Conservation (phyloP, 352 stramenopile genomes). For the Phytophthora aleatoria region DNA sequence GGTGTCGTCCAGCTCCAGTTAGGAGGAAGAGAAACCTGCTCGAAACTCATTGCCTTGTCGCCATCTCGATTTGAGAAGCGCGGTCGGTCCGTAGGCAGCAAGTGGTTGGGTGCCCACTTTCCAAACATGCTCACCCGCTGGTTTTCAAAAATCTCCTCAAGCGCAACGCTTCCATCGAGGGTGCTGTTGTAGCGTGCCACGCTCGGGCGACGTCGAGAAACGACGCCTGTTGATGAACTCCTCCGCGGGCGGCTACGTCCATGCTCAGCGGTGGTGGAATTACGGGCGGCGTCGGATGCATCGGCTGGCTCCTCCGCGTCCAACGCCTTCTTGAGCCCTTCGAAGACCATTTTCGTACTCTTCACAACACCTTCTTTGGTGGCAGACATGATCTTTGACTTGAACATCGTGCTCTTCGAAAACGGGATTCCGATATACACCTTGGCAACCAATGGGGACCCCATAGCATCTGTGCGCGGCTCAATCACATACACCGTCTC, state of each 20-base stretch:
- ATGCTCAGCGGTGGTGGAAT: constrained; percentile 5
- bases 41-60: constrained; percentile 81
- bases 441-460: constrained; percentile 42
- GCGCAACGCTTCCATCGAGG: constrained; percentile 69
- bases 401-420: constrained; percentile 86
- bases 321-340: constrained; percentile 53
- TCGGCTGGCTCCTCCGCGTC: constrained; percentile 30
- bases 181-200: constrained; percentile 70
- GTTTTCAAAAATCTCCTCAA: constrained; percentile 91
- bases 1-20: constrained; percentile 87
- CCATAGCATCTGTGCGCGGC: constrained; percentile 36
- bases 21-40: constrained; percentile 71
- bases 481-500: constrained; percentile 71
- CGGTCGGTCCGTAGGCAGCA: constrained; percentile 78
- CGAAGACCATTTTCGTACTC: constrained; percentile 56
- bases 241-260: constrained; percentile 15
- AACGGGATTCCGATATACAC: constrained; percentile 81
- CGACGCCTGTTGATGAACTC: constrained; percentile 16
- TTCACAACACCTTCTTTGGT: constrained; percentile 74
- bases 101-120: constrained; percentile 86
- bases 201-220: constrained; percentile 31
- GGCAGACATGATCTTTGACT: constrained; percentile 79
- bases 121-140: constrained; percentile 88
- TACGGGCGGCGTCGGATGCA: constrained; percentile 8
- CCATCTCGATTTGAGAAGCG: constrained; percentile 85